Evolutionary conservation across 2,329 filamentous ascomycete genomes (phyloP).

Genomic region (Epichloe uncinata): DNA sequence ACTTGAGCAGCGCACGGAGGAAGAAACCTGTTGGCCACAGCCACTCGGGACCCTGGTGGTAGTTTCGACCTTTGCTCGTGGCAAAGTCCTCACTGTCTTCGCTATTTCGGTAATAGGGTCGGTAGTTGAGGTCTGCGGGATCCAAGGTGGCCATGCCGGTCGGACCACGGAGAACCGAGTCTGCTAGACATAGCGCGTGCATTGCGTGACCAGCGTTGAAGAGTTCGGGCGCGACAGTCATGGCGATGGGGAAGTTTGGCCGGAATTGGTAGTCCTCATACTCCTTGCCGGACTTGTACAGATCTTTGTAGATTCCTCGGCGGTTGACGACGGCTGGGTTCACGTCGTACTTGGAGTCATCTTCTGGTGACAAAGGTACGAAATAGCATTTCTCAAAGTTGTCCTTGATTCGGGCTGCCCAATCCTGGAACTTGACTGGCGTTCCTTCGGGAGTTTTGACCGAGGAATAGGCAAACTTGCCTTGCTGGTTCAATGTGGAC

Average conservation of each 20-base stretch:
- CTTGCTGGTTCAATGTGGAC: slow-evolving; percentile 48
- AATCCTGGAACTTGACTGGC: slow-evolving; percentile 57
- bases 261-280: slow-evolving; percentile 97
- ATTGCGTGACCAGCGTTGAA: slow-evolving; percentile 72
- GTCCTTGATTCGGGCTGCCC: slow-evolving; percentile 65
- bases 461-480: slow-evolving; percentile 58
- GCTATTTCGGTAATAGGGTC: slow-evolving; percentile 86
- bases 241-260: slow-evolving; percentile 87
- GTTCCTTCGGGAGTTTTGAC: slow-evolving; percentile 53
- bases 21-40: slow-evolving; percentile 96
- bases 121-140: slow-evolving; percentile 82
- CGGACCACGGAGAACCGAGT: slow-evolving; percentile 68
- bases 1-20: slow-evolving; percentile 78
- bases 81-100: slow-evolving; percentile 87
- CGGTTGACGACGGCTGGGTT: slow-evolving; percentile 72
- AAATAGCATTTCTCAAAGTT: slow-evolving; percentile 94
- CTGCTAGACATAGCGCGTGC: slow-evolving; percentile 64
- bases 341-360: slow-evolving; percentile 69
- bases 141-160: slow-evolving; percentile 94
- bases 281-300: slow-evolving; percentile 86
- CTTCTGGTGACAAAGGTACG: slow-evolving; percentile 53
- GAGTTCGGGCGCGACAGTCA: slow-evolving; percentile 82
- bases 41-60: slow-evolving; percentile 98
- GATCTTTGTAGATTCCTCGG: slow-evolving; percentile 93
- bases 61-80: slow-evolving; percentile 89